A percentile compares a stretch with the other conserved stretches of the same genome.
Conservation (phyloP, 495 filamentous ascomycete species). For the Antarctomyces pellizariae region DNA sequence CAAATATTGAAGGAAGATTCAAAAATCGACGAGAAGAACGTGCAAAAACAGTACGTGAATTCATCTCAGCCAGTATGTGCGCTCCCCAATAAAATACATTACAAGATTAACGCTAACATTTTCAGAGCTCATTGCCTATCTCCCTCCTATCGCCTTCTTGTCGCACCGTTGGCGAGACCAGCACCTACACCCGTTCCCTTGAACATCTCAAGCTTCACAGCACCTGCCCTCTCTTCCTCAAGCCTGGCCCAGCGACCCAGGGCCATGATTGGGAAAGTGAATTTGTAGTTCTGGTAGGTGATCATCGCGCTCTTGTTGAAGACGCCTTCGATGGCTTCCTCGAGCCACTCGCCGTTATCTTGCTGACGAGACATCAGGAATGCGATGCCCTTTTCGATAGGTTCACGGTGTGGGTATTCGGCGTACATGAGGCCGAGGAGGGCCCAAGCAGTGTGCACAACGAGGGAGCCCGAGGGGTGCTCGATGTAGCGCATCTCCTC, state of each 20-base stretch:
- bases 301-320: constrained; percentile 99
- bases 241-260: constrained; percentile 64
- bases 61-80: too few species aligned
- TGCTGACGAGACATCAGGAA: constrained; percentile 72
- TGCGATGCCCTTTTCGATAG: constrained; percentile 49
- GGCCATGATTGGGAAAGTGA: constrained; percentile 84
- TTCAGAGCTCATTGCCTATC: too few species aligned
- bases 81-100: too few species aligned
- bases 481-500: constrained; percentile 28
- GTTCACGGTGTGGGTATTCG: constrained; percentile 49
- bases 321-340: constrained; percentile 90
- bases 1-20: too few species aligned
- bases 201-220: too few species aligned
- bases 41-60: too few species aligned
- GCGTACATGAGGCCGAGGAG: constrained; percentile 68
- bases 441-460: constrained; percentile 87
- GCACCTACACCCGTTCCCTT: too few species aligned
- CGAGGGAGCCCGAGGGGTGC: constrained; percentile 40
- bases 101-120: too few species aligned
- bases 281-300: constrained; percentile 98
- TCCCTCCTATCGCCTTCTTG: too few species aligned
- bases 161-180: too few species aligned
- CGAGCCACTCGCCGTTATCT: constrained; percentile 76
- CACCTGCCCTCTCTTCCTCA: too few species aligned
- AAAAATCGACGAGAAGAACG: too few species aligned